These are phyloP conservation scores for Gymnopilus junonius DNA, from an alignment of 768 basidiomycete species.

Conservation along the genomic window DNA sequence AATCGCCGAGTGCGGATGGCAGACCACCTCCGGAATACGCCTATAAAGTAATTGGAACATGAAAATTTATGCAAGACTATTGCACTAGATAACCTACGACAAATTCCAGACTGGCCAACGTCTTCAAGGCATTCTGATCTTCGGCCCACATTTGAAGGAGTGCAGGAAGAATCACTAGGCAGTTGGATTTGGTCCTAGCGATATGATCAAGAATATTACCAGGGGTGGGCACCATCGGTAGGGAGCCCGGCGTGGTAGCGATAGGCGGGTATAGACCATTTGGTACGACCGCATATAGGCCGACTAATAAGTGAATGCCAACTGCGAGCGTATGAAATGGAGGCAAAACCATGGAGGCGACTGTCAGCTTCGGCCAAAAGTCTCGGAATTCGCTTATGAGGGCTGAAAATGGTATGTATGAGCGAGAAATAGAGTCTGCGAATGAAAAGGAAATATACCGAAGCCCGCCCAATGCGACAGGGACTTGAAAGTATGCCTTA, in stretches of 20 bases:
- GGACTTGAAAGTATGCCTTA: conserved; percentile 37
- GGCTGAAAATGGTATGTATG: conserved; percentile 6
- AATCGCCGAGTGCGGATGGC: conserved; percentile 37
- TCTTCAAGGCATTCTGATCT: conserved; percentile 26
- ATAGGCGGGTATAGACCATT: conserved; percentile 21
- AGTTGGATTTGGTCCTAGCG: conserved; percentile 28
- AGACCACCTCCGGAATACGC: conserved; percentile 40
- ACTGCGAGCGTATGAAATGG: conserved; percentile 44
- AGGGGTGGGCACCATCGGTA: conserved; percentile 40
- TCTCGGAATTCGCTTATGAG: conserved; percentile 17
- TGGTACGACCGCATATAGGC: conserved; percentile 23
- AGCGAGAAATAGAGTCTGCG: neutral
- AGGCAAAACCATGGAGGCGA: conserved; percentile 37
- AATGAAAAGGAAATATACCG: conserved; percentile 30
- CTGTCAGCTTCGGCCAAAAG: conserved; percentile 20
- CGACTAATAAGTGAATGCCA: conserved; percentile 31
- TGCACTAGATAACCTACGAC: conserved; percentile 21
- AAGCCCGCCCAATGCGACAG: conserved; percentile 37
- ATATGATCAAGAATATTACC: conserved; percentile 38
- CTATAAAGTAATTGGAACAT: conserved; percentile 21
- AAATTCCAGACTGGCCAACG: conserved; percentile 25
- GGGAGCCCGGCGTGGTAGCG: conserved; percentile 32
- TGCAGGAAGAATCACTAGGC: conserved; percentile 40
- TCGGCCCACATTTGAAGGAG: conserved; percentile 44
- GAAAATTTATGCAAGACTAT: neutral